phyloP scores from a whole-genome alignment of 495 filamentous ascomycete species.

The Lophiotrema nucula region DNA sequence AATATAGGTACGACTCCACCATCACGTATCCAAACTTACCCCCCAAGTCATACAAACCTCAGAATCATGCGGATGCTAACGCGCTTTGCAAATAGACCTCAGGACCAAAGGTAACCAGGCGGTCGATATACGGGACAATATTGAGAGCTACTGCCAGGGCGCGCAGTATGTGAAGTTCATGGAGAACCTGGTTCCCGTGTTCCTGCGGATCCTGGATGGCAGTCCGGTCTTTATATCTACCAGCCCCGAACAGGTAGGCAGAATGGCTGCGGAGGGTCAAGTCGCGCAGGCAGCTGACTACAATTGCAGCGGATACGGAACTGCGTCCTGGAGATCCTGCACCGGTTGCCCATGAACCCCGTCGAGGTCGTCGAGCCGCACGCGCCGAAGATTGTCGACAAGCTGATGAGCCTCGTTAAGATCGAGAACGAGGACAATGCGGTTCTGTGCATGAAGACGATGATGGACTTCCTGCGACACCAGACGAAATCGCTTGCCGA shows the following conservation, averaged over 20 bases:
- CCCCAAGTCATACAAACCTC: too few species aligned
- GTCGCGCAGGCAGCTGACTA: not conserved
- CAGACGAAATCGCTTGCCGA: constrained; percentile 76
- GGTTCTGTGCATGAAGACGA: constrained; percentile 93
- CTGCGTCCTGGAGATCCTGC: constrained; percentile 89
- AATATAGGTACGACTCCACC: constrained; percentile 26
- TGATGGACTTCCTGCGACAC: constrained; percentile 92
- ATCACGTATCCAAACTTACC: too few species aligned
- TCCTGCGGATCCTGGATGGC: constrained; percentile 78
- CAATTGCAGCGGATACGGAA: constrained; percentile 87
- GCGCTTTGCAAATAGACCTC: constrained; percentile 53
- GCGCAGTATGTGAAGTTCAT: constrained; percentile 73
- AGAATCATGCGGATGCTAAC: constrained; percentile 3
- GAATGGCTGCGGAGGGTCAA: not conserved
- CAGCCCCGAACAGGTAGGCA: constrained; percentile 73
- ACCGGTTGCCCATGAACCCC: constrained; percentile 80
- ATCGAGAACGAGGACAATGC: constrained; percentile 98
- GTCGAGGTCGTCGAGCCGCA: constrained; percentile 81
- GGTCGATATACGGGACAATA: constrained; percentile 76
- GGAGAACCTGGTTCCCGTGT: constrained; percentile 82
- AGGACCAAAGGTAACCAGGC: constrained; percentile 74
- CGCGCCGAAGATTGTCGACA: constrained; percentile 79
- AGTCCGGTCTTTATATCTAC: constrained; percentile 88
- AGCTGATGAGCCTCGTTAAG: constrained; percentile 81
- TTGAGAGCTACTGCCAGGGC: constrained; percentile 68